A percentile compares a stretch with the other conserved stretches of the same genome.
Conservation (phyloP, 345 rosid genomes). For the Eucalyptus polybractea region DNA sequence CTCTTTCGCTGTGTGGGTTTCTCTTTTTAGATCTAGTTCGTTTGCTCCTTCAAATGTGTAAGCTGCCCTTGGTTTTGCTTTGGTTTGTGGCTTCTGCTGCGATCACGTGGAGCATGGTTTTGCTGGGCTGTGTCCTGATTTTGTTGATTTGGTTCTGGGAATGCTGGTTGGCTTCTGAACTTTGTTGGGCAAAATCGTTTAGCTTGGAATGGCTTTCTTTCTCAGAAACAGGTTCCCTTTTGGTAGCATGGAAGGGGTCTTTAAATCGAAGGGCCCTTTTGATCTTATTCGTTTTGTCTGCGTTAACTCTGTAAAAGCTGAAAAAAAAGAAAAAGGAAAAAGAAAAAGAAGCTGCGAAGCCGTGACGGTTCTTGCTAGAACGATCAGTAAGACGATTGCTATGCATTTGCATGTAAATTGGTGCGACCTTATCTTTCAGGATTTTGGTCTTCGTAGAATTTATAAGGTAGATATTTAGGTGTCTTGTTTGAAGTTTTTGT, state of each 20-base stretch:
- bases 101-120: not conserved
- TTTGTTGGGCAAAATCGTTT: not conserved
- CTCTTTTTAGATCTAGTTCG: not conserved
- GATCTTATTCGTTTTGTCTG: not conserved
- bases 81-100: not conserved
- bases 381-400: not conserved
- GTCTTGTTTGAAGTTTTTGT: not conserved
- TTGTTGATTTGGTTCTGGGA: not conserved
- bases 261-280: not conserved
- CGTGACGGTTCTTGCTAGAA: not conserved
- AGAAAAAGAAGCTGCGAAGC: not conserved
- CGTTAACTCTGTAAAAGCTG: not conserved
- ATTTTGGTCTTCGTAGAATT: not conserved
- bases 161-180: not conserved
- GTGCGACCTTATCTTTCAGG: not conserved
- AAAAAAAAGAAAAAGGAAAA: too few relatives aligned
- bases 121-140: not conserved
- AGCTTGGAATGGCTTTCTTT: not conserved
- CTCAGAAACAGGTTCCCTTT: not conserved
- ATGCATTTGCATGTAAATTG: not conserved
- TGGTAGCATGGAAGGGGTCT: not conserved
- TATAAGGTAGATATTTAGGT: not conserved
- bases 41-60: not conserved
- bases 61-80: not conserved
- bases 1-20: not conserved